Evolutionary conservation across 805 yeast genomes (phyloP).

Genomic region (Starmerella khaoyaiensis): DNA sequence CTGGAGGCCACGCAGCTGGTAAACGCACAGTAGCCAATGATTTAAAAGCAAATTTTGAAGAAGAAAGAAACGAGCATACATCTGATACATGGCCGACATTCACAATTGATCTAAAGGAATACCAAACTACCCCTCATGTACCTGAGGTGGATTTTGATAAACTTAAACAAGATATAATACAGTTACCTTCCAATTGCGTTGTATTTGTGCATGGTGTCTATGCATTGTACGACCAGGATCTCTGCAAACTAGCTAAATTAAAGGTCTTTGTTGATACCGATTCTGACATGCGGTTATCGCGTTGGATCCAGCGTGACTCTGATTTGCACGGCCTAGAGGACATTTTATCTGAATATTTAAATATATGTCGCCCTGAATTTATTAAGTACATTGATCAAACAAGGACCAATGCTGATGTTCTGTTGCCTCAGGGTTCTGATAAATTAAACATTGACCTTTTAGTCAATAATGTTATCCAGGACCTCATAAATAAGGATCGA

Average conservation of each 20-base stretch:
- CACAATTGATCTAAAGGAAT: conserved; percentile 36
- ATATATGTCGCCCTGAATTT: conserved; percentile 52
- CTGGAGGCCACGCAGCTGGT: conserved; percentile 54
- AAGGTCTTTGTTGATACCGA: conserved; percentile 73
- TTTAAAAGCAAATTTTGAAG: conserved; percentile 27
- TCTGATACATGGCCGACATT: conserved; percentile 14
- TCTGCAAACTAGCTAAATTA: conserved; percentile 46
- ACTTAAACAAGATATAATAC: conserved; percentile 17
- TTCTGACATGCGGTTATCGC: conserved; percentile 68
- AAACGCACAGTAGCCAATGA: conserved; percentile 29
- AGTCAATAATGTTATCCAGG: conserved; percentile 45
- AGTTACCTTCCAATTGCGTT: conserved; percentile 17
- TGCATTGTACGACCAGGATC: conserved; percentile 51
- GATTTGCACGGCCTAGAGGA: conserved; percentile 22
- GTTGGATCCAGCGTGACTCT: conserved; percentile 42
- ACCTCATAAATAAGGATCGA: conserved; percentile 10
- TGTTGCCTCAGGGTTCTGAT: conserved; percentile 61
- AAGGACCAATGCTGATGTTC: conserved; percentile 58
- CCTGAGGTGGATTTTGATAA: conserved; percentile 29
- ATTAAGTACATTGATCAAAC: conserved; percentile 46
- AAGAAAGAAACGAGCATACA: conserved; percentile 11
- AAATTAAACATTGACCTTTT: conserved; percentile 43
- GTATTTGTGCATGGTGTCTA: conserved; percentile 63
- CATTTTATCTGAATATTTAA: conserved; percentile 37
- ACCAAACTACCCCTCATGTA: conserved; percentile 22